These are phyloP conservation scores for Phytophthora melonis DNA, from an alignment of 352 stramenopile genomes.

Conservation along the genomic window DNA sequence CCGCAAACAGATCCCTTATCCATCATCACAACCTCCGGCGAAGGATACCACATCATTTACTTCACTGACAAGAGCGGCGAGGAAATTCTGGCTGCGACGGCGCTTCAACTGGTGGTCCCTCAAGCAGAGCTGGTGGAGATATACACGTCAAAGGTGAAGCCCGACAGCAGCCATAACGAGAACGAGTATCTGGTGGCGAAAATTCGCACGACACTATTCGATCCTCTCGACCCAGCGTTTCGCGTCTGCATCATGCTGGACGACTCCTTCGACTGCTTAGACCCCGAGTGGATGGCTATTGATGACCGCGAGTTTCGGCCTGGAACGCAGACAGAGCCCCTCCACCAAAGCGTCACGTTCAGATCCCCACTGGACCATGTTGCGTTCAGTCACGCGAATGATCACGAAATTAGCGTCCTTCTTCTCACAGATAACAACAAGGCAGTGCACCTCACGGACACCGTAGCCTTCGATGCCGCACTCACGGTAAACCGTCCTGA, in stretches of 20 bases:
- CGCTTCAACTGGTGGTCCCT: conserved; percentile 51
- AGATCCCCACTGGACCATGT: conserved; percentile 47
- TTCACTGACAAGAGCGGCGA: conserved; percentile 42
- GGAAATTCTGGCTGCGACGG: conserved; percentile 47
- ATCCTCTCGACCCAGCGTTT: conserved; percentile 45
- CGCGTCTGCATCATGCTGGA: conserved; percentile 60
- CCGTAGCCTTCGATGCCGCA: conserved; percentile 30
- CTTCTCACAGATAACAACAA: conserved; percentile 64
- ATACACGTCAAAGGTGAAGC: conserved; percentile 19
- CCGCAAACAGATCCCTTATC: conserved; percentile 50
- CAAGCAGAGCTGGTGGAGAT: conserved; percentile 42
- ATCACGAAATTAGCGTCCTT: conserved; percentile 48
- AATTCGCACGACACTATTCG: conserved; percentile 56
- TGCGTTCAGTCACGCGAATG: conserved; percentile 16
- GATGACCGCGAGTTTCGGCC: conserved; percentile 24
- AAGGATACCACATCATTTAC: conserved; percentile 57
- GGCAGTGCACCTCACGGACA: conserved; percentile 30
- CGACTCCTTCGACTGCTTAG: conserved; percentile 54
- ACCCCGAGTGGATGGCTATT: conserved; percentile 34
- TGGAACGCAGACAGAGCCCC: conserved; percentile 17
- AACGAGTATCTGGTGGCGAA: conserved; percentile 31
- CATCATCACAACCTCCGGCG: conserved; percentile 21
- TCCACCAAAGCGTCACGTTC: conserved; percentile 46
- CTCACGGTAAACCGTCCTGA: conserved; percentile 15
- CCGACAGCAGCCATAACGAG: background rate